These are phyloP conservation scores for Coffea eugenioides DNA, from an alignment of 257 asterid genomes.

Conservation along the genomic window DNA sequence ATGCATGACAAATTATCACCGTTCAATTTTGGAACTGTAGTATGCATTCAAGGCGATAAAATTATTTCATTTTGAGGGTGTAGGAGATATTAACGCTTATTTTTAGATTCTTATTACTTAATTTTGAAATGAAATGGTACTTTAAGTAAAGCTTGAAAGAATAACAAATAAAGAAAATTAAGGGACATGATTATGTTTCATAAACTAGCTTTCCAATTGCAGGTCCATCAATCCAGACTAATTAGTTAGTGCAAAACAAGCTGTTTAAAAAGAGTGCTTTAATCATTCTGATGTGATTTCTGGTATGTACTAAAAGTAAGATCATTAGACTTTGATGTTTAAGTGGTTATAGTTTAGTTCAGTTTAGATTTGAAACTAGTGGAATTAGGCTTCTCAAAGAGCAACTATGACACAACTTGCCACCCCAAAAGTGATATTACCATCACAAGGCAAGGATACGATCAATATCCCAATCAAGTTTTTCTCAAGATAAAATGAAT, in stretches of 20 bases:
- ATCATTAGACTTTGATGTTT: not conserved
- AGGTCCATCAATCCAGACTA: not conserved
- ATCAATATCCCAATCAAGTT: not conserved
- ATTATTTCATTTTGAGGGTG: too few species aligned
- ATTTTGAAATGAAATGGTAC: too few species aligned
- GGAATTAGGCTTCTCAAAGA: not conserved
- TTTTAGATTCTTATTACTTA: too few species aligned
- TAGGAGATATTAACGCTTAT: too few species aligned
- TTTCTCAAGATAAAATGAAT: not conserved
- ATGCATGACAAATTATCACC: too few species aligned
- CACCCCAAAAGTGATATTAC: not conserved
- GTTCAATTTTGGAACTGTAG: too few species aligned
- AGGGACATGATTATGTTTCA: not conserved
- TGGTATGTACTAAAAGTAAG: not conserved
- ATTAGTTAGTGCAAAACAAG: not conserved
- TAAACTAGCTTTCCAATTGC: not conserved
- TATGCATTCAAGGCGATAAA: too few species aligned
- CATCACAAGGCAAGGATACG: not conserved
- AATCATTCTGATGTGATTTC: not conserved
- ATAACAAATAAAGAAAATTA: too few species aligned
- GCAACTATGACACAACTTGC: conserved; percentile 6
- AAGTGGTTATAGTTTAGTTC: not conserved
- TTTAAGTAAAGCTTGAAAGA: too few species aligned
- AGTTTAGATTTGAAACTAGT: not conserved
- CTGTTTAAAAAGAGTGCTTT: not conserved